phyloP scores from a whole-genome alignment of 495 filamentous ascomycete genomes.

The Pyrenula aspistea region DNA sequence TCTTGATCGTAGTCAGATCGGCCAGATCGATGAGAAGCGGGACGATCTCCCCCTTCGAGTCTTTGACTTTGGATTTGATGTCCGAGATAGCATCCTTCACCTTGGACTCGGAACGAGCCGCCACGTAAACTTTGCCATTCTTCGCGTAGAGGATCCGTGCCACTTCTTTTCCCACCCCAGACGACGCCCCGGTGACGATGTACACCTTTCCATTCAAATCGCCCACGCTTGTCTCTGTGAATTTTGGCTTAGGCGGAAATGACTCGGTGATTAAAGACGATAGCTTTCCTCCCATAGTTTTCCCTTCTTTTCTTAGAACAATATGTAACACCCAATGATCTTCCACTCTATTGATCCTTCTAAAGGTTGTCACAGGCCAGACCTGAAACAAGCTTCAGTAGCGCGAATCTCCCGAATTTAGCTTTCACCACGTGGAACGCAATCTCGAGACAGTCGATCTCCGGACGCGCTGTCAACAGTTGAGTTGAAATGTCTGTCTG shows the following conservation, averaged over 20 bases:
- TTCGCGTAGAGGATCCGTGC: constrained; percentile 29
- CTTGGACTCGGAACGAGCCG: constrained; percentile 31
- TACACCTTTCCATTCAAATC: constrained; percentile 8
- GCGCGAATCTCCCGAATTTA: no score
- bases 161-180: constrained; percentile 35
- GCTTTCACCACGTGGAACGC: no score
- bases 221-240: constrained; percentile 6
- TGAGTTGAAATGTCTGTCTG: not conserved
- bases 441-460: no score
- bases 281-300: no score
- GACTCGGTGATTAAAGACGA: constrained; percentile 4
- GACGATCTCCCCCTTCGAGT: constrained; percentile 15
- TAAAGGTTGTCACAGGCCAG: no score
- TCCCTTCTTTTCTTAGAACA: not conserved
- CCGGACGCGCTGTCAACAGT: no score
- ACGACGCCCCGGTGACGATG: constrained; percentile 38
- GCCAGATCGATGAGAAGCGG: constrained; percentile 21
- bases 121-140: constrained; percentile 38
- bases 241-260: constrained; percentile 6
- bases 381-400: no score
- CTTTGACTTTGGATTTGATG: constrained; percentile 7
- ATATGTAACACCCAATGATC: not conserved
- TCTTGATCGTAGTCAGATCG: constrained; percentile 21
- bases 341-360: no score
- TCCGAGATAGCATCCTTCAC: constrained; percentile 9